Evolutionary conservation across 148 eudicot species (phyloP).

Genomic region (Fallopia convolvulus): DNA sequence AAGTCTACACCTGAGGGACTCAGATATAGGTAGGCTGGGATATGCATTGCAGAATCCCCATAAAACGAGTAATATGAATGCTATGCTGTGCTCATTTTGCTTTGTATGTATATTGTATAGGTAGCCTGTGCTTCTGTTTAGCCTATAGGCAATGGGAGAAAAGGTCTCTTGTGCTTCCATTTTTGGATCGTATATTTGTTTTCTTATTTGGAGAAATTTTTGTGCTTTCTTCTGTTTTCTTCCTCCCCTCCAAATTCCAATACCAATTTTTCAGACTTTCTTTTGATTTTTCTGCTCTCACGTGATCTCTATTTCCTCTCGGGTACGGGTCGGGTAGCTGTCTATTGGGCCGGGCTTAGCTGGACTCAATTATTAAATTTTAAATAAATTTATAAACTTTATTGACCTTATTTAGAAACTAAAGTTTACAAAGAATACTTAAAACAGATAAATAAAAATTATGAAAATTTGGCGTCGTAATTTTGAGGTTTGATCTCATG

Average conservation of each 20-base stretch:
- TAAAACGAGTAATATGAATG: background rate
- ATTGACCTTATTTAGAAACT: too few species aligned
- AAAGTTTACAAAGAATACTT: too few species aligned
- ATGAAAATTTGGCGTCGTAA: too few species aligned
- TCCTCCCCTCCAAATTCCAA: background rate
- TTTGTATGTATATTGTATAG: background rate
- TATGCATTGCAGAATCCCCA: background rate
- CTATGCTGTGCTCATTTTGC: background rate
- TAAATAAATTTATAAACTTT: too few species aligned
- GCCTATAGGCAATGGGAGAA: background rate
- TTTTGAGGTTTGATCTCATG: too few species aligned
- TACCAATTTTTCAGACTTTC: background rate
- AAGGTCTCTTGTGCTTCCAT: background rate
- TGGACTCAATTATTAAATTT: background rate
- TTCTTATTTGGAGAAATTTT: constrained; percentile 1
- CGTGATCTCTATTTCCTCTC: background rate
- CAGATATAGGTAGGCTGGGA: background rate
- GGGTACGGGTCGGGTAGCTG: background rate
- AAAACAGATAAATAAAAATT: too few species aligned
- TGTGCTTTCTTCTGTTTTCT: background rate
- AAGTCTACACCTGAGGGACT: background rate
- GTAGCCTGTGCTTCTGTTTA: background rate
- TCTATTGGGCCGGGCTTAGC: background rate
- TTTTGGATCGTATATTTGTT: constrained; percentile 3
- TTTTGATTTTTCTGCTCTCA: background rate